Evolutionary conservation across 345 rosid species (phyloP), one percentile per base, ranked within the genome.

Genomic region (Camelina sativa): DNA sequence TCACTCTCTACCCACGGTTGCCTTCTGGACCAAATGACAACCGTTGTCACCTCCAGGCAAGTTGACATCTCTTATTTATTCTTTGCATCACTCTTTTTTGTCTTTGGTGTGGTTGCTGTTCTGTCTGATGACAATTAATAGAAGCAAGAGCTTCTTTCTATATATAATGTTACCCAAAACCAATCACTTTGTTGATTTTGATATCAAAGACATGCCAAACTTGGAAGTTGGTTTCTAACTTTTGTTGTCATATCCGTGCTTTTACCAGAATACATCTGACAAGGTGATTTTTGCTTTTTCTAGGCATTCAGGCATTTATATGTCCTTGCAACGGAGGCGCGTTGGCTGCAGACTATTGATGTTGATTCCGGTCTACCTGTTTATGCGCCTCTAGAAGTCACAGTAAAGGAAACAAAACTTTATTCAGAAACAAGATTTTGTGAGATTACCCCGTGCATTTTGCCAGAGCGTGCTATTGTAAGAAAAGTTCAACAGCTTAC

Each of bases 31-130:
- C 98, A 76, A 90, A 94, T 82, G 99, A 95, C 80, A 95, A 95
- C 56, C 97, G 97, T 46, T 95, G 97, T 88, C 99, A 95, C 82
- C 97, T 95, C 73, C 99, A 92, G 99, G 99, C 90, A 84, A 47
- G 80, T 71, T 48, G 38, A 23, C 35, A 11, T 55, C 34, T 48
- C 35, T 59, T 59, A 8, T 57, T 12, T 37, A 47, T 58, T 38
- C 23, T 38, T 8, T 56, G 59, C 51, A 16, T 23, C 43, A 17
- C 43, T 51, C 15, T 32, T 34, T 66, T 23, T 54, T 55, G 38
- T 46, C 37, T 28, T 38, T 53, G 16, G 38, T 54, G 30, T 46
- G 47, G 71, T 64, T 74, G 44, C 48, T 55, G 44, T 62, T 41
- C 76, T 63, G 57, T 41, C 62, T 19, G 47, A 64, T 53, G 17